phyloP scores from a whole-genome alignment of 352 stramenopile species.

The Phytopythium sindhum region DNA sequence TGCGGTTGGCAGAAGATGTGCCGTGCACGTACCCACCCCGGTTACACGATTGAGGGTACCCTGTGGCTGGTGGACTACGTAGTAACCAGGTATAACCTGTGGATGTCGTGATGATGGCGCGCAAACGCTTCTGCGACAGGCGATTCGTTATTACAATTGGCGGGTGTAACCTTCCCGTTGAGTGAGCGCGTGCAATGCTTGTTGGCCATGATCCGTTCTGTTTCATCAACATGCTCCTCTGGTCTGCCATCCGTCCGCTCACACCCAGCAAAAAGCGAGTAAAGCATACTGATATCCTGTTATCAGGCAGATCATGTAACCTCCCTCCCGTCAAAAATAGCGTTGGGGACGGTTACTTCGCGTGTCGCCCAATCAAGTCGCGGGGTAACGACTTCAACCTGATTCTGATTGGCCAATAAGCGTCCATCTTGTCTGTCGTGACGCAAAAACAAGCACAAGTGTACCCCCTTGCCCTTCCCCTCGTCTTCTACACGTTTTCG shows the following conservation, averaged over 20 bases:
- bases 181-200: too few species aligned
- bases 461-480: neutral
- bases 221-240: too few species aligned
- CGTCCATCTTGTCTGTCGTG: neutral
- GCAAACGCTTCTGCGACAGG: neutral
- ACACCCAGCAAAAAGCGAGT: too few species aligned
- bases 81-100: too few species aligned
- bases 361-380: neutral
- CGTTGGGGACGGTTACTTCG: neutral
- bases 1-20: too few species aligned
- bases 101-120: neutral
- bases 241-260: too few species aligned
- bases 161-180: too few species aligned
- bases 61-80: neutral
- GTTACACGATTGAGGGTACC: too few species aligned
- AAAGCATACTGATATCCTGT: too few species aligned
- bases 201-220: too few species aligned
- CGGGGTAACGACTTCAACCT: slow-evolving; percentile 7
- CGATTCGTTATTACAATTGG: neutral
- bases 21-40: too few species aligned
- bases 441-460: neutral
- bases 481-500: neutral
- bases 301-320: neutral
- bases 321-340: neutral
- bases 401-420: slow-evolving; percentile 2